Base-by-base conservation (phyloP, 352 stramenopile genomes). In the Phytophthora macrochlamydospora region DNA sequence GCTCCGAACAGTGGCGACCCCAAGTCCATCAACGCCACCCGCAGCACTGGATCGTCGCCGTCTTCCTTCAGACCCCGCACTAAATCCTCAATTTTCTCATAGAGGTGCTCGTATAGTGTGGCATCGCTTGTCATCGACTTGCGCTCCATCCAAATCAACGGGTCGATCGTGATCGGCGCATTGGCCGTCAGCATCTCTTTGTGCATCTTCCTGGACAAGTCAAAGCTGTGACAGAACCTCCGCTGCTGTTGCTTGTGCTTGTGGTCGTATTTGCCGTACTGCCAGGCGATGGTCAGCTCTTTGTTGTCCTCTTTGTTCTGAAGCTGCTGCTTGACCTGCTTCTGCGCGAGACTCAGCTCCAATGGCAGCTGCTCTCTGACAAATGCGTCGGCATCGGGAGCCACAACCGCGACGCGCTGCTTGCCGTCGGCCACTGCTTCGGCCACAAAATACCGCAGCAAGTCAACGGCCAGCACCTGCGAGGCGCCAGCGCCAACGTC, bases 211-310 rank as follows among this genome's bases (percentile, higher is more conserved):
- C 72, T 79, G 42, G 85, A 89, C 24, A 93, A 67, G 63, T 93
- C 85, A 42, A 84, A 93, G 59, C 81, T 90, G 56, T 93, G 83
- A 64, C 85, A 93, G 59, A 93, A 91, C 7, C 81, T 73, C 58
- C 66, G 62, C 30, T 49, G 53, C 11, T 56, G 37, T 30, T 52
- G 52, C 24, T 54, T 42, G n/a, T 61, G 46, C 11, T 61, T 43
- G 7, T 55, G 44, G 9, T 72, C 49, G 57, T 91, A 91, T 56
- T 93, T 93, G 50, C 77, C 67, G 56, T 93, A 93, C 64, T 93
- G 85, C 85, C 85, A 93, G 13, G 85, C 85, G 51, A 93, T 93
- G 7, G 71, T 87, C 24, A 93, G 70, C 49, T 68, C 3, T 2
- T 53, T 48, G 7, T 69, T 50, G 1, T 71, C 37, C 29, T 35